These are phyloP conservation scores for Alternaria ventricosa DNA, from an alignment of 2,329 filamentous ascomycete species.

Conservation along the genomic window DNA sequence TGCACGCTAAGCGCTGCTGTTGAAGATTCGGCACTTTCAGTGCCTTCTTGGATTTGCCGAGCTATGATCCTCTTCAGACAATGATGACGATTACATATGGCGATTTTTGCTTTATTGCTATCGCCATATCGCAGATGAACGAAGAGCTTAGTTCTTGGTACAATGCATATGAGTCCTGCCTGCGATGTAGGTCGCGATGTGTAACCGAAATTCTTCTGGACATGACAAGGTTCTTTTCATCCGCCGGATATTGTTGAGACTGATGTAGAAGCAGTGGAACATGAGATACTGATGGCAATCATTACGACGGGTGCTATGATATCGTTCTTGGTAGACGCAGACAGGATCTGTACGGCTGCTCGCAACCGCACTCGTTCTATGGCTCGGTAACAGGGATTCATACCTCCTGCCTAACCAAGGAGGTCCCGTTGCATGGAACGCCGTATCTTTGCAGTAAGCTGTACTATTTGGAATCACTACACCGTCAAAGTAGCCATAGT, in stretches of 20 bases:
- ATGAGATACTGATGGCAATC: neutral
- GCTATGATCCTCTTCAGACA: neutral
- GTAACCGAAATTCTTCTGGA: neutral
- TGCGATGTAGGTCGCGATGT: neutral
- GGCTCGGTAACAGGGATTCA: neutral
- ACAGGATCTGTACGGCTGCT: neutral
- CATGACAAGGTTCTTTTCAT: neutral
- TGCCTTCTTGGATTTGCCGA: neutral
- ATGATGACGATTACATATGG: too few species aligned
- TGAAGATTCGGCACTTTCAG: too few species aligned
- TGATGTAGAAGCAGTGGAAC: neutral
- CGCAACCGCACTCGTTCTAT: neutral
- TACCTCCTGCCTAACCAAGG: neutral
- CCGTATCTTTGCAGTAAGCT: neutral
- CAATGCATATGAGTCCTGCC: neutral
- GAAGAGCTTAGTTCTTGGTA: neutral
- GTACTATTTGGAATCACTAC: neutral
- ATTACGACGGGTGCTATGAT: neutral
- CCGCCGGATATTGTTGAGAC: neutral
- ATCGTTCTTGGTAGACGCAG: neutral
- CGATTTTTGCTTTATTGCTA: neutral
- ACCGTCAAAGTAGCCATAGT: neutral
- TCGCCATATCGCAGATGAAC: neutral
- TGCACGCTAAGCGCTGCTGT: too few species aligned
- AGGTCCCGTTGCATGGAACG: neutral